A percentile compares a stretch with the other conserved stretches of the same genome.
phyloP scores from a whole-genome alignment of 495 filamentous ascomycete species.

The Neurospora tetraspora region DNA sequence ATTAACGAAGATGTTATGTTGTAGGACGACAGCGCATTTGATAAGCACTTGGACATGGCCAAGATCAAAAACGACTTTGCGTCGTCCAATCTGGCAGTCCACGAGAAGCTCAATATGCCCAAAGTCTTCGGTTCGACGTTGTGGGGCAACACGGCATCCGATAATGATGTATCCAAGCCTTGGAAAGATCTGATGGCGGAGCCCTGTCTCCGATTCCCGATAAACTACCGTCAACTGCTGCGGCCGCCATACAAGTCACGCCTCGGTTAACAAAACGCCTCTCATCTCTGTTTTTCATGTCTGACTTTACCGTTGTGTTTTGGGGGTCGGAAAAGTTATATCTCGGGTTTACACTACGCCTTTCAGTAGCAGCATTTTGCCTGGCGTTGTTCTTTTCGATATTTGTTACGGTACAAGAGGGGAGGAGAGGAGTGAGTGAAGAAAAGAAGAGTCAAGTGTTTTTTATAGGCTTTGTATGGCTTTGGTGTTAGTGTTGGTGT shows the following conservation, averaged over 20 bases:
- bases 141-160: not conserved
- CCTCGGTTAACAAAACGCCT: not conserved
- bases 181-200: not conserved
- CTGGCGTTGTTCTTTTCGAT: not conserved
- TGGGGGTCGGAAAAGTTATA: not conserved
- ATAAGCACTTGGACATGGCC: not conserved
- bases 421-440: not conserved
- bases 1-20: conserved; percentile 39
- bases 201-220: not conserved
- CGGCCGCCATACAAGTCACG: not conserved
- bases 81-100: not conserved
- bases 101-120: not conserved
- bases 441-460: not conserved
- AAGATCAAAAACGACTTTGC: not conserved
- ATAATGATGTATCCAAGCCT: not conserved
- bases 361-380: not conserved
- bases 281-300: not conserved
- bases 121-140: not conserved
- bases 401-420: not conserved
- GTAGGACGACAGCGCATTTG: conserved; percentile 12
- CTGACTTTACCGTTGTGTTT: not conserved
- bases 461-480: not conserved
- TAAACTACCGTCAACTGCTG: not conserved
- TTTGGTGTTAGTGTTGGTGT: not conserved
- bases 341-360: not conserved